phyloP scores from a whole-genome alignment of 2,329 filamentous ascomycete genomes.

The Colletotrichum agaves region DNA sequence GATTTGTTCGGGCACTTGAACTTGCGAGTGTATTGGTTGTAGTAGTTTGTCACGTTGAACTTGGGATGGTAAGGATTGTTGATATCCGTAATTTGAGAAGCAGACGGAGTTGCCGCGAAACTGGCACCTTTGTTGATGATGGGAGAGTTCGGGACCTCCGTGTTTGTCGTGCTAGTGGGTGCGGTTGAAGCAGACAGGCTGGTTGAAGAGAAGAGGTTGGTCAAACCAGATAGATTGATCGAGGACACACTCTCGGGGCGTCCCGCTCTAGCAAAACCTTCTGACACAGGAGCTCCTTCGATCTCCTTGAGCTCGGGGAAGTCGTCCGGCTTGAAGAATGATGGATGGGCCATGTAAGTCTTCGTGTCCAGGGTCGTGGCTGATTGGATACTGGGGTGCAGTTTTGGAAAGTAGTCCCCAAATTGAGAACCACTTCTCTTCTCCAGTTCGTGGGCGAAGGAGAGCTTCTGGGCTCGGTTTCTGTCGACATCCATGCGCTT shows the following conservation, averaged over 20 bases:
- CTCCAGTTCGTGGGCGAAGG: slow-evolving; percentile 48
- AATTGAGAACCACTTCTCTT: slow-evolving; percentile 35
- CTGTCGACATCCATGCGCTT: slow-evolving; percentile 45
- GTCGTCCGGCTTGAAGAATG: slow-evolving; percentile 31
- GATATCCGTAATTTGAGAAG: slow-evolving; percentile 38
- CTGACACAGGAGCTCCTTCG: slow-evolving; percentile 36
- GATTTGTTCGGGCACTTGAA: slow-evolving; percentile 64
- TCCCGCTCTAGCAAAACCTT: slow-evolving; percentile 42
- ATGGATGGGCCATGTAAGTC: slow-evolving; percentile 23
- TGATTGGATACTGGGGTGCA: slow-evolving; percentile 24
- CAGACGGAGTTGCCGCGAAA: too few species aligned
- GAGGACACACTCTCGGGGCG: slow-evolving; percentile 14
- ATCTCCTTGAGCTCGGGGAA: slow-evolving; percentile 33
- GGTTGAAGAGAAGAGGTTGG: not conserved
- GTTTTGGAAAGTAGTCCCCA: slow-evolving; percentile 38
- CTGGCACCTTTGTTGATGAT: too few species aligned
- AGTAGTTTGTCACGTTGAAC: slow-evolving; percentile 62
- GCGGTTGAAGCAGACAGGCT: not conserved
- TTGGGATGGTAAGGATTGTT: slow-evolving; percentile 58
- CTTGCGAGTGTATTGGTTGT: slow-evolving; percentile 50
- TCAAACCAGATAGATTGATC: too few species aligned
- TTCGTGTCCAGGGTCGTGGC: slow-evolving; percentile 16
- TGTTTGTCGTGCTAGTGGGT: not conserved
- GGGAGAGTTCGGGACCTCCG: not conserved
- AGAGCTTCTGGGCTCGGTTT: slow-evolving; percentile 50